Conservation (phyloP, 164 flowering plant species). For the Amborella trichopoda region DNA sequence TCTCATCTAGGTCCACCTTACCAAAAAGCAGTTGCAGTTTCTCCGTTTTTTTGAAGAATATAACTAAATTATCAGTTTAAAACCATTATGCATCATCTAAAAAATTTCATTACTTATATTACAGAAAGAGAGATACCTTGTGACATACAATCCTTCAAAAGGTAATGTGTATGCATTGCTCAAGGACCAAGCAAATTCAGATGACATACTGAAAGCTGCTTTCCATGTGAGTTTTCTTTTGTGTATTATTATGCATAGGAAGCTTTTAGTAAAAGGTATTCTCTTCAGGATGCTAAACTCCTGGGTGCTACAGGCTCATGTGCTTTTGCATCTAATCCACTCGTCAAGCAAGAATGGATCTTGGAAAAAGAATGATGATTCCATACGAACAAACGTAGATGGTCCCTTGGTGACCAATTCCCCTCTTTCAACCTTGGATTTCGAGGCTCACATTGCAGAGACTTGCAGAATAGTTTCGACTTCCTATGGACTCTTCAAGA, state of each 20-base stretch:
- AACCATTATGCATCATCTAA: background rate
- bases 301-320: conserved; percentile 58
- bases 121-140: conserved; percentile 79
- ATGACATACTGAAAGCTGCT: conserved; percentile 95
- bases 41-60: too few species aligned
- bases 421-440: conserved; percentile 21
- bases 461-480: conserved; percentile 77
- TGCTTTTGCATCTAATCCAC: conserved; percentile 65
- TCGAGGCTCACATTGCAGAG: conserved; percentile 56
- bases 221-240: conserved; percentile 59
- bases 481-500: conserved; percentile 63
- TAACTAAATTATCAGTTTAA: too few species aligned
- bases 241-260: background rate
- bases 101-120: conserved; percentile 8
- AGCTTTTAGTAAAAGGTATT: background rate
- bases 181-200: conserved; percentile 87
- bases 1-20: background rate
- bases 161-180: conserved; percentile 83
- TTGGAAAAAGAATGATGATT: conserved; percentile 9
- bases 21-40: background rate
- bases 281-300: background rate
- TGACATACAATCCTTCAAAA: conserved; percentile 80
- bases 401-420: conserved; percentile 4
- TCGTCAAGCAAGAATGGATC: conserved; percentile 25
- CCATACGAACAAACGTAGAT: conserved; percentile 11